Conservation (phyloP, 176 grass and related monocot species). For the Carex scoparia region DNA sequence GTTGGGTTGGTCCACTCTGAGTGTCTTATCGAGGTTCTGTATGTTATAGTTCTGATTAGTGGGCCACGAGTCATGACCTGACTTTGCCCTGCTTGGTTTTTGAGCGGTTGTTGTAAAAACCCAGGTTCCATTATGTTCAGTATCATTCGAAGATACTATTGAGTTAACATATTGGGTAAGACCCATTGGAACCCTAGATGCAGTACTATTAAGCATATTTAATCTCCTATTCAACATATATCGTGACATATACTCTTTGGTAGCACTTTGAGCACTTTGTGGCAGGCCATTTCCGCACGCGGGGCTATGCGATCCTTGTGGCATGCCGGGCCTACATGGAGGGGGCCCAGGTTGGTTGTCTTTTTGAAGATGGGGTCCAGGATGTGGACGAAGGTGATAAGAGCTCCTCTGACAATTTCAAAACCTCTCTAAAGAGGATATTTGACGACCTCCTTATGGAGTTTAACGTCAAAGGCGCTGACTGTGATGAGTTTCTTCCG, state of each 20-base stretch:
- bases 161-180: background rate
- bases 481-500: conserved; percentile 41
- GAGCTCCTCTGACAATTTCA: conserved; percentile 53
- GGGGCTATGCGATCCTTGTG: conserved; percentile 40
- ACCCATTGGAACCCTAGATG: background rate
- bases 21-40: background rate
- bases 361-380: conserved; percentile 44
- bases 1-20: background rate
- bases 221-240: conserved; percentile 15
- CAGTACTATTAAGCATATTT: background rate
- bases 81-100: background rate
- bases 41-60: background rate
- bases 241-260: conserved; percentile 21
- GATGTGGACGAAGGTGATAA: conserved; percentile 69
- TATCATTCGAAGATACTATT: background rate
- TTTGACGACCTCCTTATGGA: conserved; percentile 38
- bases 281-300: conserved; percentile 51
- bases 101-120: background rate
- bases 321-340: conserved; percentile 71
- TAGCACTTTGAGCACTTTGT: conserved; percentile 73
- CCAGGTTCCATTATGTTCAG: background rate
- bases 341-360: conserved; percentile 73
- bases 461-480: conserved; percentile 42
- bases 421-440: conserved; percentile 33
- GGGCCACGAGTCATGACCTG: background rate